Evolutionary conservation across 1,284 basidiomycete species (phyloP), one percentile per base, ranked within the genome.

Genomic region (Exobasidium rhododendri): DNA sequence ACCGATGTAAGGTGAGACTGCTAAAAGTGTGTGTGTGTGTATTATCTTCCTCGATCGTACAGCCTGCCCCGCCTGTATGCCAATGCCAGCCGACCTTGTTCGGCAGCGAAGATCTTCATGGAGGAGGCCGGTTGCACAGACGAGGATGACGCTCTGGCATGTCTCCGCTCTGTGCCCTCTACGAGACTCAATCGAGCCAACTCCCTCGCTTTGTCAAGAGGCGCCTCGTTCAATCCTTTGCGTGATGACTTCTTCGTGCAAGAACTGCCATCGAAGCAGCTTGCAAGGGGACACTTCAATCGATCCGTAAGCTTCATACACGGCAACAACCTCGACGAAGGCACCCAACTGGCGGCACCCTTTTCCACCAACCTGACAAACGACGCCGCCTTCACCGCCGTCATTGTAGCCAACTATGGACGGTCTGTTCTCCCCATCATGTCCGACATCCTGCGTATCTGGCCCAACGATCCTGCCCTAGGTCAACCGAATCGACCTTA

Each of bases 261-360:
- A 20, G 52, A 67, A 51, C 63, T 62, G 14, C 68, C 68, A n/a
- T 56, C 40, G 30, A 26, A 60, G 47, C 63, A 66, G 28, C 51
- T 69, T 0, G 35, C 60, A 2, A 44, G 61, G 14, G 65, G 67
- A 5, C 62, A 64, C 46, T 58, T 69, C 1, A 63, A 66, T 22
- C 61, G 63, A 31, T n/a, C n/a, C n/a, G 64, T 71, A 28, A 65
- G 67, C 29, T 49, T 71, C 44, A 70, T 71, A 24, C 58, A 56
- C n/a, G 66, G 66, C 5, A 65, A 71, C 61, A 62, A 58, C 32
- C 56, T 68, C 43, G 63, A 72, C 55, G 68, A 68, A 56, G 70
- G 70, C 4, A 52, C 70, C 0, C 50, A 63, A 3, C 66, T 70
- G 20, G n/a, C n/a, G n/a, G n/a, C n/a, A n/a, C 59, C 47, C 0